Evolutionary conservation across 78 protist genomes (phyloP).

Genomic region (Dictyostelium purpureum): DNA sequence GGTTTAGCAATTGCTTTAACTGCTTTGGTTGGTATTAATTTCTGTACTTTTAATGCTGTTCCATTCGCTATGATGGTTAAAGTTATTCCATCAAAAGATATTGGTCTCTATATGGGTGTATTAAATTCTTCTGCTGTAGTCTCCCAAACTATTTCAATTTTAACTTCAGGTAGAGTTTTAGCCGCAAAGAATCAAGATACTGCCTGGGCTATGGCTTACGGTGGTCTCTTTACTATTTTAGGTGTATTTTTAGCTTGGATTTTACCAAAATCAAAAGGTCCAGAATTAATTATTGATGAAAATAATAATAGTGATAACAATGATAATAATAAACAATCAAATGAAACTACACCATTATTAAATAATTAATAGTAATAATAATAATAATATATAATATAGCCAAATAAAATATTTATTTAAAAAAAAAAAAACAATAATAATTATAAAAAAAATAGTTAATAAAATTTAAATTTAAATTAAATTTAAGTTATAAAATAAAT

Average conservation of each 20-base stretch:
- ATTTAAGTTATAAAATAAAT: neutral
- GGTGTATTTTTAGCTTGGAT: neutral
- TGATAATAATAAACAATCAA: too few species aligned
- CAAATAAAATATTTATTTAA: neutral
- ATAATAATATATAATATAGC: neutral
- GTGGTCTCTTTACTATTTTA: constrained; percentile 30
- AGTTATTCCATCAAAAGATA: constrained; percentile 19
- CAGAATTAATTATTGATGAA: neutral
- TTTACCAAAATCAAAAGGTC: constrained; percentile 18
- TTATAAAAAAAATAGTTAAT: too few species aligned
- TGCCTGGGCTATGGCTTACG: constrained; percentile 70
- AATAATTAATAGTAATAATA: neutral
- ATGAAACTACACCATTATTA: constrained; percentile 1
- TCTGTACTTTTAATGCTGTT: constrained; percentile 42
- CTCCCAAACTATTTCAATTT: constrained; percentile 65
- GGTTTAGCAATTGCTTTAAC: constrained; percentile 39
- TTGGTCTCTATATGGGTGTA: constrained; percentile 82
- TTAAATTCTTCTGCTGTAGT: constrained; percentile 66
- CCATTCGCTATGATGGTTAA: constrained; percentile 43
- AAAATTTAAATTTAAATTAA: too few species aligned
- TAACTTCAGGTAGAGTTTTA: constrained; percentile 40
- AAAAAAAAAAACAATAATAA: neutral
- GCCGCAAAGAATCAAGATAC: neutral
- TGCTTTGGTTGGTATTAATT: constrained; percentile 34
- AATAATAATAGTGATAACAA: too few species aligned